Base-by-base conservation (phyloP, 305 asterid species). In the Rubia tinctorum region DNA sequence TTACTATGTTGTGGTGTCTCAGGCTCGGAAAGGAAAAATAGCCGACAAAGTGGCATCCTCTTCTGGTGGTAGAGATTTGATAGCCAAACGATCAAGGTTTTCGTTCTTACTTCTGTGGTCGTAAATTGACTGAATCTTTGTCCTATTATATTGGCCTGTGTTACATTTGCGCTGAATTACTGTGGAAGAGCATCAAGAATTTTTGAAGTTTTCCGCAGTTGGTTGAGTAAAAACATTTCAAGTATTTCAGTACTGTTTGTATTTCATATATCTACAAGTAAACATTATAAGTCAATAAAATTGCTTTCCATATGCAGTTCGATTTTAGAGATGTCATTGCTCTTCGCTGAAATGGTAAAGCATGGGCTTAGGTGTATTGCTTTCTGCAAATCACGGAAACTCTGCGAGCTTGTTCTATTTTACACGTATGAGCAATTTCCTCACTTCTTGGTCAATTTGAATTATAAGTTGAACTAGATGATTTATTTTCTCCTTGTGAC, bases 281-380 rank as follows among this genome's bases (percentile, higher is more conserved):
- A 56, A 49, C 5, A 6, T 73, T 68, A 37, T 20, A 60, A 20
- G 66, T 60, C 72, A n/a, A 55, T 71, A 67, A 44, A 74, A 60
- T 73, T 42, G 40, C 66, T 63, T 79, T 66, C 66, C 64, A 78
- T 66, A 80, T 84, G 96, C 96, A 95, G 99, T 84, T 95, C 99
- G 45, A 90, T 92, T 72, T 43, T 95, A 81, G 99, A 95, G 88
- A 90, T 86, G 69, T 89, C 99, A 18, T 78, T 82, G 83, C 88
- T 92, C 81, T 88, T 95, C 72, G 98, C 94, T 25, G 99, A 95
- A 88, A 89, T 90, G 89, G 90, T 95, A 78, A 97, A 92, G 92
- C 96, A 90, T 77, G 96, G 99, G 66, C 86, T 90, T 80, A 96
- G 99, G 63, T 90, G 97, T 80, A 92, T 95, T 84, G 90, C 98